These are phyloP conservation scores for Torulaspora franciscae DNA, from an alignment of 805 yeast genomes.

Conservation along the genomic window DNA sequence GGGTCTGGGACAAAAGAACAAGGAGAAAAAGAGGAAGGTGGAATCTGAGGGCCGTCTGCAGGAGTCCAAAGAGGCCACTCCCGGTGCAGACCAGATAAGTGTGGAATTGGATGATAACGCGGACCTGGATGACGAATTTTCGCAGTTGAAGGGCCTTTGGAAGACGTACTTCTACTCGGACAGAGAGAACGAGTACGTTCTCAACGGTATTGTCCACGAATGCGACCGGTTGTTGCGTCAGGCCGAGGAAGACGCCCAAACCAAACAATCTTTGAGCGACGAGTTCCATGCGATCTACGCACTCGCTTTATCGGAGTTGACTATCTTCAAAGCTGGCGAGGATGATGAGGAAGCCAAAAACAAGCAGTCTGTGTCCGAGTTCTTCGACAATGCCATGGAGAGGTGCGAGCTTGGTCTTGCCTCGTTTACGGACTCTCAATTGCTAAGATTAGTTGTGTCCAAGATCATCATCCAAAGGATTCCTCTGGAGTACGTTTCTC, in stretches of 20 bases:
- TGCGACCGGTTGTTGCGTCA: slow-evolving; percentile 71
- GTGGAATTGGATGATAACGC: slow-evolving; percentile 67
- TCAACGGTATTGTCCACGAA: slow-evolving; percentile 88
- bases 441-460: slow-evolving; percentile 49
- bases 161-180: slow-evolving; percentile 52
- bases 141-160: slow-evolving; percentile 72
- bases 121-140: slow-evolving; percentile 74
- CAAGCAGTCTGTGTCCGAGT: slow-evolving; percentile 45
- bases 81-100: slow-evolving; percentile 43
- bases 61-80: slow-evolving; percentile 23
- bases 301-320: slow-evolving; percentile 59
- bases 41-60: slow-evolving; percentile 7
- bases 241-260: slow-evolving; percentile 23
- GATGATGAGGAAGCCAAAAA: slow-evolving; percentile 28
- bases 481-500: slow-evolving; percentile 53
- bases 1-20: slow-evolving; percentile 56
- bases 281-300: slow-evolving; percentile 73
- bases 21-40: slow-evolving; percentile 36
- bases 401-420: slow-evolving; percentile 57
- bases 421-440: slow-evolving; percentile 42
- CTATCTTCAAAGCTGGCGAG: slow-evolving; percentile 49
- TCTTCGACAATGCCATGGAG: slow-evolving; percentile 67
- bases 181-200: slow-evolving; percentile 56
- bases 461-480: slow-evolving; percentile 54
- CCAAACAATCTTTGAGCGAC: slow-evolving; percentile 37